phyloP scores from a whole-genome alignment of 2,329 filamentous ascomycete species.

The Cryphonectria carpinicola region DNA sequence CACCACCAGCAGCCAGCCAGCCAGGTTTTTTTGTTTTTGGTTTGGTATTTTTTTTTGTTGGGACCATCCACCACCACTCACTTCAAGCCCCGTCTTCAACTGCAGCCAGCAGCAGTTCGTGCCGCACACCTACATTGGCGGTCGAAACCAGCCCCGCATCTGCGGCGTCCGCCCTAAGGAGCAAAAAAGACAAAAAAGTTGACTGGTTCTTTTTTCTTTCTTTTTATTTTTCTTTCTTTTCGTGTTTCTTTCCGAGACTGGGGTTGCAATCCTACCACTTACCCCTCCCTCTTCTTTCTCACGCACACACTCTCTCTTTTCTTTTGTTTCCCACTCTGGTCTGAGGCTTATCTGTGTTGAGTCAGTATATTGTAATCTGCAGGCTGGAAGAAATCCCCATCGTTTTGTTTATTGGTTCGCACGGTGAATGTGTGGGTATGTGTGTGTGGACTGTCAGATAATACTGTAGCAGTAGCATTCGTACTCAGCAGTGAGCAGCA shows the following conservation, averaged over 20 bases:
- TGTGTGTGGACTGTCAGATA: not conserved
- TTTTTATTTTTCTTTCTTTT: too few relatives aligned
- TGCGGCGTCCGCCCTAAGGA: not conserved
- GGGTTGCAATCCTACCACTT: not conserved
- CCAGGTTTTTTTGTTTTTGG: not conserved
- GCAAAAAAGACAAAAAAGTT: not conserved
- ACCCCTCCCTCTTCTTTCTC: not conserved
- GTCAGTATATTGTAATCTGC: not conserved
- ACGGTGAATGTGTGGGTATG: not conserved
- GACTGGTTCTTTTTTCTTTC: not conserved
- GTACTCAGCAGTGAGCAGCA: not conserved
- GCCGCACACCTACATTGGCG: not conserved
- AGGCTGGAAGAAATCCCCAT: too few relatives aligned
- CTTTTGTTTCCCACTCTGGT: not conserved
- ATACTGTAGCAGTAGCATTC: too few relatives aligned
- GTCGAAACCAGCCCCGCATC: not conserved
- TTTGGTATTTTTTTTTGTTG: too few relatives aligned
- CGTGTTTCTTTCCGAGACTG: not conserved
- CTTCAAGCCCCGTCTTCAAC: too few relatives aligned
- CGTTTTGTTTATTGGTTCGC: too few relatives aligned
- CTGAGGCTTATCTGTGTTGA: not conserved
- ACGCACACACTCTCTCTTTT: not conserved
- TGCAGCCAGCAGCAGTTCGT: not conserved
- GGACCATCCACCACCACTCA: too few relatives aligned
- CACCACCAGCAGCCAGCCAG: not conserved